Percentiles rank a stretch among this genome's conserved stretches.
phyloP scores from a whole-genome alignment of 768 basidiomycete species.

The Naganishia friedmannii region DNA sequence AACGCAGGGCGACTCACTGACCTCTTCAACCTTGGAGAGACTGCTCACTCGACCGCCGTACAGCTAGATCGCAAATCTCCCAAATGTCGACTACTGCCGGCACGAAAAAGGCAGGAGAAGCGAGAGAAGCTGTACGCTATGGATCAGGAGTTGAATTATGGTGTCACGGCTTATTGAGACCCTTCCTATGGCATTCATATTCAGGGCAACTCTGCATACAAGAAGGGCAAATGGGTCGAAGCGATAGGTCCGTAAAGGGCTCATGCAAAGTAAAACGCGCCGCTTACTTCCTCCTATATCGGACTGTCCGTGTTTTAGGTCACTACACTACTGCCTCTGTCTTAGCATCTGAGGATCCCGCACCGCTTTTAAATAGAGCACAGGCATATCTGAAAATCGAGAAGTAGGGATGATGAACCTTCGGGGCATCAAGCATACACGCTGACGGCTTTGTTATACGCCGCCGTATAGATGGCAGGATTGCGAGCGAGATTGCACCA shows the following conservation, averaged over 20 bases:
- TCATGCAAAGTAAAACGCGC: not conserved
- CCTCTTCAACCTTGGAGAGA: no score
- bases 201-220: slow-evolving; percentile 86
- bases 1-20: no score
- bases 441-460: slow-evolving; percentile 19
- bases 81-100: not conserved
- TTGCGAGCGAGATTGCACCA: slow-evolving; percentile 74
- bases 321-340: slow-evolving; percentile 80
- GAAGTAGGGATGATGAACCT: slow-evolving; percentile 66
- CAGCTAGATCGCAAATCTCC: not conserved
- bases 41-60: no score
- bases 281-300: not conserved
- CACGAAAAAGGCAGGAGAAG: slow-evolving; percentile 12
- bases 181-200: not conserved
- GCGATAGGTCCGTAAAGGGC: slow-evolving; percentile 60
- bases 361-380: slow-evolving; percentile 80
- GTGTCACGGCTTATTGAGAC: not conserved
- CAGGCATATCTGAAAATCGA: slow-evolving; percentile 89
- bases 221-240: slow-evolving; percentile 68
- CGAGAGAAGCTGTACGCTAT: slow-evolving; percentile 15
- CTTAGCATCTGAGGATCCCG: slow-evolving; percentile 68
- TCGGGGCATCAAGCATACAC: not conserved
- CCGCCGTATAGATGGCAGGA: slow-evolving; percentile 63
- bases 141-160: not conserved
- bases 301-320: slow-evolving; percentile 44